Conservation (phyloP, 1,284 basidiomycete species). For the Coniferiporia sulphurascens region DNA sequence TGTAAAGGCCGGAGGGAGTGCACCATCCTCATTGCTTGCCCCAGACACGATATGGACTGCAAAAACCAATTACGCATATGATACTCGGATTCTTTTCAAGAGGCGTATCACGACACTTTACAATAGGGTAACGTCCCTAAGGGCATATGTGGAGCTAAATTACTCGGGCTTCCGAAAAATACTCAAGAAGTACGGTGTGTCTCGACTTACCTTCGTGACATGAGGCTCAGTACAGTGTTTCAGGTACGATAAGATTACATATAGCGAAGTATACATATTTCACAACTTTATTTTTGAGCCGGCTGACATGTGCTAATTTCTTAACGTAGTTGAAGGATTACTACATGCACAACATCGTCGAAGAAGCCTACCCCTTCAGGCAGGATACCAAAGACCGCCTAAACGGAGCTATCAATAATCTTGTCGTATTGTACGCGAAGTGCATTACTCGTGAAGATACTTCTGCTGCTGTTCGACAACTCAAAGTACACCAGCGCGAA, state of each 20-base stretch:
- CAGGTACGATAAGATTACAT: constrained; percentile 94
- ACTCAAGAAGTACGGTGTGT: constrained; percentile 76
- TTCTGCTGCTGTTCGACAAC: constrained; percentile 71
- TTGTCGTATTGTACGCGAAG: constrained; percentile 79
- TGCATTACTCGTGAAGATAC: constrained; percentile 81
- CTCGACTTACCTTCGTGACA: constrained; percentile 2
- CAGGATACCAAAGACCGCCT: constrained; percentile 60
- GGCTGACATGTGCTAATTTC: background rate
- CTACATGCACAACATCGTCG: constrained; percentile 79
- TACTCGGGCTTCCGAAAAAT: constrained; percentile 95
- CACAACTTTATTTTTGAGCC: background rate
- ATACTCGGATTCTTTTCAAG: constrained; percentile 88
- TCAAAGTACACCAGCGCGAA: constrained; percentile 88
- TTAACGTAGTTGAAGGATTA: constrained; percentile 64
- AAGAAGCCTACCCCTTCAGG: constrained; percentile 65
- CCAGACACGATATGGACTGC: constrained; percentile 73
- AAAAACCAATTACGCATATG: constrained; percentile 80
- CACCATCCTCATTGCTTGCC: constrained; percentile 35
- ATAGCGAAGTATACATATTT: constrained; percentile 51
- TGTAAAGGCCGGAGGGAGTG: constrained; percentile 41
- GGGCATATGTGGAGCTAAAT: constrained; percentile 93
- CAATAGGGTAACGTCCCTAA: constrained; percentile 77
- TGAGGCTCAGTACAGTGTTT: background rate
- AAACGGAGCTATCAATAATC: constrained; percentile 53
- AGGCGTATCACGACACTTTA: constrained; percentile 87